phyloP scores from a whole-genome alignment of 345 rosid species.

The Fremontodendron californicum region DNA sequence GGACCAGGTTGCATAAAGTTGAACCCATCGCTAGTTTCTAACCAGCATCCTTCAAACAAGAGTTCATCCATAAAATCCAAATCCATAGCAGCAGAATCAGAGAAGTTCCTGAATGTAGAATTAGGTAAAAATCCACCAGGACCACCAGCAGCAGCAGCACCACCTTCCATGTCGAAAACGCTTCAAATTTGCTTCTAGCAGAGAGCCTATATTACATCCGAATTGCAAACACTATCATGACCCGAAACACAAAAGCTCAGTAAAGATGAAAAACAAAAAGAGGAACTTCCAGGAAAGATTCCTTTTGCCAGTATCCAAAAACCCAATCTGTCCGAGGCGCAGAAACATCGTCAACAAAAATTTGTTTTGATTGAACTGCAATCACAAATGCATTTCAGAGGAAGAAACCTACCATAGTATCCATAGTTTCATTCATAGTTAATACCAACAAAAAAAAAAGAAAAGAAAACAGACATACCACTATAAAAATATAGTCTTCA shows the following conservation, averaged over 20 bases:
- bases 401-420: constrained; percentile 34
- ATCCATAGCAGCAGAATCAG: constrained; percentile 67
- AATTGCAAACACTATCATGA: constrained; percentile 37
- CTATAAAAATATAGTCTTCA: constrained; percentile 16
- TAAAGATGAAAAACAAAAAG: constrained; percentile 57
- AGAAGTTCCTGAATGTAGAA: constrained; percentile 41
- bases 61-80: constrained; percentile 88
- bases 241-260: constrained; percentile 44
- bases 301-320: constrained; percentile 38
- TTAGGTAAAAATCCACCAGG: constrained; percentile 30
- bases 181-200: constrained; percentile 28
- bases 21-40: constrained; percentile 54
- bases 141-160: constrained; percentile 5
- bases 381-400: constrained; percentile 65
- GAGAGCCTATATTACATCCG: constrained; percentile 24
- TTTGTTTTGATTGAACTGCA: constrained; percentile 47
- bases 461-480: not conserved
- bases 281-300: constrained; percentile 64
- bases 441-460: not conserved
- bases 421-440: constrained; percentile 24
- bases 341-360: constrained; percentile 67
- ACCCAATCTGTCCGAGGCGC: constrained; percentile 54
- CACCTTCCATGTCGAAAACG: constrained; percentile 48
- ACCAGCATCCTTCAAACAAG: constrained; percentile 76
- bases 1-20: constrained; percentile 34